Evolutionary conservation across 2,329 filamentous ascomycete species (phyloP).

Genomic region (Cladosporium velox): DNA sequence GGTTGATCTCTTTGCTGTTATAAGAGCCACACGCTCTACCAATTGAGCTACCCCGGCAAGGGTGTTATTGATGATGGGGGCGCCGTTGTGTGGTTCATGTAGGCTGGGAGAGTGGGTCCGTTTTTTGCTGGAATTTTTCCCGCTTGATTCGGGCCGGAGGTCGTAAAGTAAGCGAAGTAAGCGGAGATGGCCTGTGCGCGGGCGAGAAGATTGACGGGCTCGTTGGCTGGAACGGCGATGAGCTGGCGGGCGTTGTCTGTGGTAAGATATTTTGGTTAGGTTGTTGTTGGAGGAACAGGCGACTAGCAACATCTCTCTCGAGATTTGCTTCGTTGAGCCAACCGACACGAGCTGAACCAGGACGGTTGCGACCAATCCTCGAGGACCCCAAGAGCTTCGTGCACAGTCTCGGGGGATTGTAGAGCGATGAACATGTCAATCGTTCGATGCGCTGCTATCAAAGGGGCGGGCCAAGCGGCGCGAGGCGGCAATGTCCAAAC

Average conservation of each 20-base stretch:
- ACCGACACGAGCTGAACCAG: neutral
- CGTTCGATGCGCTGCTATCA: neutral
- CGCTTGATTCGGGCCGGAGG: neutral
- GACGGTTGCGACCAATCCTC: neutral
- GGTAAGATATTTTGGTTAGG: neutral
- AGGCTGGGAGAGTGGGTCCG: neutral
- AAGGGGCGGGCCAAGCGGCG: neutral
- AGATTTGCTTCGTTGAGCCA: neutral
- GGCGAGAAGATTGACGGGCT: neutral
- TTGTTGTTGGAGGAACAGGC: neutral
- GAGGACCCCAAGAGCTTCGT: neutral
- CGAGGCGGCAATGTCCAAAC: neutral
- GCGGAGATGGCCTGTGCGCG: neutral
- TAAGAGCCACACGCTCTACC: conserved; percentile 58
- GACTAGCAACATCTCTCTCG: neutral
- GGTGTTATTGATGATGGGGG: conserved; percentile 2
- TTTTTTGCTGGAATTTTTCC: neutral
- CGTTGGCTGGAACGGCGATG: neutral
- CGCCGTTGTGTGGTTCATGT: neutral
- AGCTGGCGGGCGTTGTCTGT: neutral
- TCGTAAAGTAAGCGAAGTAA: neutral
- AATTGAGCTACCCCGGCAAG: conserved; percentile 54
- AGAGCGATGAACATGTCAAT: neutral
- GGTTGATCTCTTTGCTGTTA: conserved; percentile 26
- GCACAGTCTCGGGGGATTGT: neutral